Base-by-base conservation (phyloP, 148 eudicot genomes). In the Rhododendron ovatum region DNA sequence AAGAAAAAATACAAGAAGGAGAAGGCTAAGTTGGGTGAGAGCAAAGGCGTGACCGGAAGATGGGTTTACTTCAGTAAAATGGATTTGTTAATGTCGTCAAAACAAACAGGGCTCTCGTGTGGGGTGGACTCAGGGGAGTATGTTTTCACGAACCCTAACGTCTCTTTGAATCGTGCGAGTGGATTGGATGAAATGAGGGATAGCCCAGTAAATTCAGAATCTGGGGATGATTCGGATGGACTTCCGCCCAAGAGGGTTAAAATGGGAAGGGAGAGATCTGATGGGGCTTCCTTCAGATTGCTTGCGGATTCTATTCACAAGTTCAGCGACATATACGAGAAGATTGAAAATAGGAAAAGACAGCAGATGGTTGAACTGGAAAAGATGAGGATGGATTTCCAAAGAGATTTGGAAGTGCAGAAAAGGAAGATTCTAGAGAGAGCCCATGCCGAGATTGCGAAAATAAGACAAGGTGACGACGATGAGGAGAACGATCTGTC, bases 1-100 rank as follows among this genome's bases (percentile, higher is more conserved):
- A 95, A 94, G 90, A 95, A 95, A 85, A 95, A 90, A 83, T 95
- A 95, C 89, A 94, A 91, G 88, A 95, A 94, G 85, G 95, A 94
- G 85, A 95, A 91, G 78, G 75, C 48, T 83, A 90, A 81, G 87
- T 69, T 87, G 30, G 83, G 81, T 18, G 84, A 76, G 30, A 79
- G 41, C 65, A 80, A 83, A 80, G 89, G 82, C 17, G 81, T 71
- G 12, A 39, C 82, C 18, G 90, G 92, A 86, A 90, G 93, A 47
- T 95, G 98, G 98, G 89, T 92, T 24, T 95, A 91, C 82, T 94
- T 91, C 84, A 90, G 82, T 67, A 94, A 93, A 86, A 90, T 95
- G 93, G 98, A 94, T 88, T 84, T 88, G 88, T 89, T 93, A 82
- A 14, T 95, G 86, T 89, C 91, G 28, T 82, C 91, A 10, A 78